Evolutionary conservation across 2,329 filamentous ascomycete species (phyloP), one percentile per base, ranked within the genome.

Genomic region (Botrytis aclada): DNA sequence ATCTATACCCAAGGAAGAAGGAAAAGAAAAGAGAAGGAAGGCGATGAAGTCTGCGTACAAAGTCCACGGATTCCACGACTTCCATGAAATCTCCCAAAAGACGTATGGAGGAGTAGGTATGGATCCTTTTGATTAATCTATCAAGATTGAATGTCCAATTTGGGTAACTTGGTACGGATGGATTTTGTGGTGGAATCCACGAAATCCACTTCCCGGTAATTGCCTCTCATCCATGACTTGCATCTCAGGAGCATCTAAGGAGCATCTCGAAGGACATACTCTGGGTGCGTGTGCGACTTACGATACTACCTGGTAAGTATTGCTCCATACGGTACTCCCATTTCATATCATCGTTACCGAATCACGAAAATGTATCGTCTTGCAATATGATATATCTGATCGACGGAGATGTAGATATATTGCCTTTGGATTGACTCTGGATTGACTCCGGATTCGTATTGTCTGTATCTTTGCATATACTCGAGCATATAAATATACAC

Each of bases 211-310:
- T 66, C 22, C 64, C 45, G 45, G 64, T 54, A 54, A 66, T 66
- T 54, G 45, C 54, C 39, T 32, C n/a, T n/a, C 64, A 66, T 66
- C 34, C 64, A 66, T 66, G 64, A 66, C 64, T 66, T 66, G 64
- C 64, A 66, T 54, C 45, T 54, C n/a, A 32, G 16, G 25, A n/a
- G 60, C 32, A 63, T 63, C 37, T 41, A 12, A 10, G 7, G n/a
- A 29, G 51, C 51, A 54, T 54, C 47, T 54, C 47, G 25, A 54
- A 54, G 47, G 47, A 51, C 47, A 54, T n/a, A 16, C 25, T 54
- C 25, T n/a, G 47, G 25, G 47, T 51, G 12, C n/a, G 6, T 14
- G 47, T 25, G 14, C 47, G 12, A 51, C 22, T 25, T 8, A 14
- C 10, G n/a, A n/a, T 51, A 14, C 47, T n/a, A 7, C 47, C 47